These are phyloP conservation scores for Botrytis paeoniae DNA, from an alignment of 2,329 filamentous ascomycete species.

Conservation along the genomic window DNA sequence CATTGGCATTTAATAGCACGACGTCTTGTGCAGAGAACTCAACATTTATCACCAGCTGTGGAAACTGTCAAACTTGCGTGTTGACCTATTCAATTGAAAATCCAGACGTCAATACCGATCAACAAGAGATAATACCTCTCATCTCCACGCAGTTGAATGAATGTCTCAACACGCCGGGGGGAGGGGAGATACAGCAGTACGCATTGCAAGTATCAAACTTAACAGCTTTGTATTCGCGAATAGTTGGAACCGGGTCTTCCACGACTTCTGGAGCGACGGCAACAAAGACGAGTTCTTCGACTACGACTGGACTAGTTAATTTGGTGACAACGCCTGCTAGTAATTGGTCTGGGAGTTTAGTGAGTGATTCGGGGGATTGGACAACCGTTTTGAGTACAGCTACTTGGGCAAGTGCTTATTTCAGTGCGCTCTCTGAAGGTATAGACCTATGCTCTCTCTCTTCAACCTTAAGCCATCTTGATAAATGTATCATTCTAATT, in stretches of 20 bases:
- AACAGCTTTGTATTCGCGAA: slow-evolving; percentile 16
- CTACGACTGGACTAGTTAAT: background rate
- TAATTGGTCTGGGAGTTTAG: slow-evolving; percentile 4
- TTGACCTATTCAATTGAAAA: slow-evolving; percentile 26
- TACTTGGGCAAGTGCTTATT: slow-evolving; percentile 21
- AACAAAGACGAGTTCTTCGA: background rate
- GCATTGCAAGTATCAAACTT: slow-evolving; percentile 29
- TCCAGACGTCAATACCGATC: slow-evolving; percentile 17
- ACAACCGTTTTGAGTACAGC: slow-evolving; percentile 18
- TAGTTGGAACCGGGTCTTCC: background rate
- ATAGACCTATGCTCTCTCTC: background rate
- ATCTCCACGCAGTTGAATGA: slow-evolving; percentile 23
- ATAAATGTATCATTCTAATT: background rate
- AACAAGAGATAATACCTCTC: slow-evolving; percentile 7
- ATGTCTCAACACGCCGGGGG: slow-evolving; percentile 25
- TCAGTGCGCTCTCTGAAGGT: slow-evolving; percentile 17
- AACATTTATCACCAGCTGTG: slow-evolving; percentile 30
- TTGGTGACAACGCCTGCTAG: background rate
- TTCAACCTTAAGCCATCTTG: background rate
- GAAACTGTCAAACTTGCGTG: slow-evolving; percentile 31
- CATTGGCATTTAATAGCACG: slow-evolving; percentile 22
- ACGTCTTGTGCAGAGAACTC: slow-evolving; percentile 29
- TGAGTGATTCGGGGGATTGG: slow-evolving; percentile 10
- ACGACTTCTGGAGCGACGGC: background rate
- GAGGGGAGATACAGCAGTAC: slow-evolving; percentile 22